These are phyloP conservation scores for Cryptococcus amylolentus DNA, from an alignment of 1,284 basidiomycete species.

Conservation along the genomic window DNA sequence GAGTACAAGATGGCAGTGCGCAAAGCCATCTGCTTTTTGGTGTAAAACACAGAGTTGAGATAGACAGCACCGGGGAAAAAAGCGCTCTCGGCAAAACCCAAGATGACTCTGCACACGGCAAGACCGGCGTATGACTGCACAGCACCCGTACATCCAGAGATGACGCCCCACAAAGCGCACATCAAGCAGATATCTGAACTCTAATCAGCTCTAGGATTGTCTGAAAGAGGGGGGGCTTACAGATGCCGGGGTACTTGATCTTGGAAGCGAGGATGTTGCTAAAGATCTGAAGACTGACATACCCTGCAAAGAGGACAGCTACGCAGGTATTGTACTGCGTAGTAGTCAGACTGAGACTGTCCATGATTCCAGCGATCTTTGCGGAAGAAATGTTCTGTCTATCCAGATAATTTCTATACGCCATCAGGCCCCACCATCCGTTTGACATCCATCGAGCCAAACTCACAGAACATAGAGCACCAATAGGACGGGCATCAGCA, in stretches of 20 bases:
- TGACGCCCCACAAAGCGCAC: constrained; percentile 36
- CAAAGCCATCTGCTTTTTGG: constrained; percentile 35
- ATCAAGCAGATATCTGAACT: constrained; percentile 29
- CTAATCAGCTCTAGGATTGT: not conserved
- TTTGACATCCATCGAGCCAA: not conserved
- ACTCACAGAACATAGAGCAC: constrained; percentile 28
- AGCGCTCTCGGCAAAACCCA: constrained; percentile 35
- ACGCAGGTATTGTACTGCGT: constrained; percentile 45
- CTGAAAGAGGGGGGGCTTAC: constrained; percentile 12
- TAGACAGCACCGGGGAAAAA: constrained; percentile 39
- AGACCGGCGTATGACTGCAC: constrained; percentile 32
- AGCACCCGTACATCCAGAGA: constrained; percentile 37
- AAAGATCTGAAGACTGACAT: constrained; percentile 37
- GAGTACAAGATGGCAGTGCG: constrained; percentile 39
- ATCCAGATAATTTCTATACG: constrained; percentile 24
- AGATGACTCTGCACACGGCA: constrained; percentile 30
- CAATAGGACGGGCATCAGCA: constrained; percentile 30
- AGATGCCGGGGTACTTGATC: constrained; percentile 30
- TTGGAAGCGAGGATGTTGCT: constrained; percentile 42
- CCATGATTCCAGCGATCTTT: constrained; percentile 34
- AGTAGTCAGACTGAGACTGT: constrained; percentile 29
- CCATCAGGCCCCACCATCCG: not conserved
- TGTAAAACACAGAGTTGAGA: constrained; percentile 35
- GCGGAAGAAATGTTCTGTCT: constrained; percentile 36
- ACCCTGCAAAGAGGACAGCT: constrained; percentile 47